Percentiles rank a stretch among this genome's conserved stretches.
phyloP scores from a whole-genome alignment of 1,284 basidiomycete genomes.

The Neonothopanus nambi region DNA sequence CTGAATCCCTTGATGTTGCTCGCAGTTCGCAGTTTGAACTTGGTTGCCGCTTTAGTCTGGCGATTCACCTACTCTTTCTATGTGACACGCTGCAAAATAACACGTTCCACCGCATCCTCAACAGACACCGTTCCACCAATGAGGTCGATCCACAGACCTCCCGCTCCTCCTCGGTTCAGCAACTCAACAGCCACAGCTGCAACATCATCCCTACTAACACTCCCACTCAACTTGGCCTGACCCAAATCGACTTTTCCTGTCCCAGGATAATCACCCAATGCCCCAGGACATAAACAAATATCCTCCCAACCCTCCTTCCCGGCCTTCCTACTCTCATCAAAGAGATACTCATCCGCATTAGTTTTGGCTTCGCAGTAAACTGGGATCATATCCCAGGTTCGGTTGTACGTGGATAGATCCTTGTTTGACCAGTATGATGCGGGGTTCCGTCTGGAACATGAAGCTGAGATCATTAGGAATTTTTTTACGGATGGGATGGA shows the following conservation, averaged over 20 bases:
- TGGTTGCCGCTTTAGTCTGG: no score
- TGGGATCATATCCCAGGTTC: slow-evolving; percentile 42
- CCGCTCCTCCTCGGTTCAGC: slow-evolving; percentile 55
- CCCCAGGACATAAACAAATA: slow-evolving; percentile 56
- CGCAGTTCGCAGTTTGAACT: no score
- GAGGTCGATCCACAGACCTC: slow-evolving; percentile 64
- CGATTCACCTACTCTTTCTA: slow-evolving; percentile 15
- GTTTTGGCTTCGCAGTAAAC: slow-evolving; percentile 67
- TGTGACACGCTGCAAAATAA: slow-evolving; percentile 11
- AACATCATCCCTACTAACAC: slow-evolving; percentile 55
- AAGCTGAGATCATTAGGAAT: slow-evolving; percentile 57
- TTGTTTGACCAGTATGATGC: slow-evolving; percentile 40
- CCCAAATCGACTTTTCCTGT: slow-evolving; percentile 58
- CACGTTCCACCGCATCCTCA: slow-evolving; percentile 31
- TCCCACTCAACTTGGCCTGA: slow-evolving; percentile 40
- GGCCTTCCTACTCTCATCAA: slow-evolving; percentile 35
- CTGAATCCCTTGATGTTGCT: no score
- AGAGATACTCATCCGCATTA: slow-evolving; percentile 70
- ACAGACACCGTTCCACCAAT: slow-evolving; percentile 58
- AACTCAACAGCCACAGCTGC: slow-evolving; percentile 54
- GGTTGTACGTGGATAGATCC: slow-evolving; percentile 47
- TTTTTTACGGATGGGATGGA: slow-evolving; percentile 15
- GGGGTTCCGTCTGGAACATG: slow-evolving; percentile 52
- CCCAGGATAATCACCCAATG: slow-evolving; percentile 53
- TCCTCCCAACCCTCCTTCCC: slow-evolving; percentile 12